These are phyloP conservation scores for Elaeis oleifera DNA, from an alignment of 202 grass and related monocot genomes.

Conservation along the genomic window DNA sequence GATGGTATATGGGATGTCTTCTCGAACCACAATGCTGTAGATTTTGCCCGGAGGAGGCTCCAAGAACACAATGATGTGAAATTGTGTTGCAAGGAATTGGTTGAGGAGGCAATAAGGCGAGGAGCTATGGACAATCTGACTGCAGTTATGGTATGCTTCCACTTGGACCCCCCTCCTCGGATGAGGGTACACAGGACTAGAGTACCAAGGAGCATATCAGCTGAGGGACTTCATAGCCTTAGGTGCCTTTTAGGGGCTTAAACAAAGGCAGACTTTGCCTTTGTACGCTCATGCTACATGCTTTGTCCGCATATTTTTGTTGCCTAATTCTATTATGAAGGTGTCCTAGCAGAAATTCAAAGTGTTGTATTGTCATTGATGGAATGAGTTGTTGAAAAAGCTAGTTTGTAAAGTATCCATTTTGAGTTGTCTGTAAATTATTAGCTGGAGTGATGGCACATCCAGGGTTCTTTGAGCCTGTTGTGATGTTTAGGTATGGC, in stretches of 20 bases:
- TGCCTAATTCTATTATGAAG: no score
- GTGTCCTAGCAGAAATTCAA: no score
- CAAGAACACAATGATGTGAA: conserved; percentile 76
- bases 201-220: conserved; percentile 51
- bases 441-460: no score
- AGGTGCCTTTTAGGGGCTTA: conserved; percentile 46
- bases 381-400: no score
- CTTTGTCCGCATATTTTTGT: no score
- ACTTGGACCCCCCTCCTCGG: conserved; percentile 45
- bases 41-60: conserved; percentile 44
- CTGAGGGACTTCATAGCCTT: conserved; percentile 57
- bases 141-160: conserved; percentile 66
- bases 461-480: no score
- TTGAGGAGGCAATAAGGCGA: conserved; percentile 57
- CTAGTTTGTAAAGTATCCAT: no score
- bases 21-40: conserved; percentile 82
- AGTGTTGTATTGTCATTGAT: no score
- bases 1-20: conserved; percentile 95
- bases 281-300: no score
- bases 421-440: no score
- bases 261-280: no score
- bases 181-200: conserved; percentile 19
- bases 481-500: no score
- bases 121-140: conserved; percentile 67
- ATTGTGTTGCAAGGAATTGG: conserved; percentile 65